A percentile compares a stretch with the other conserved stretches of the same genome.
Evolutionary conservation across 2,329 filamentous ascomycete genomes (phyloP).

Genomic region (Fusarium goolgardi): DNA sequence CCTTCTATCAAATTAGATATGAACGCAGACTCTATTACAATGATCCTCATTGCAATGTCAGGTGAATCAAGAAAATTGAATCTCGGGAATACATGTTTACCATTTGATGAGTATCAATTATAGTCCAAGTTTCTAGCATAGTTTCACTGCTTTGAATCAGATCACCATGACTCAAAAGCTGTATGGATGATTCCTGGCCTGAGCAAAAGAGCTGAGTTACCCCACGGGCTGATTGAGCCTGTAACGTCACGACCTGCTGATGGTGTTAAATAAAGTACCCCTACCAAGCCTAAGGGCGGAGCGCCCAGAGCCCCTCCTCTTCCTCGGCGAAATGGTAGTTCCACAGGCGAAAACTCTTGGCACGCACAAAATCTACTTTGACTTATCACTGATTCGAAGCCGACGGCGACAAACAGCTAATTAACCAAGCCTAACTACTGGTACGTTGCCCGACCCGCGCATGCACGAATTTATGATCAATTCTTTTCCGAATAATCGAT

Average conservation of each 20-base stretch:
- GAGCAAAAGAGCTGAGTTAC: conserved; percentile 18
- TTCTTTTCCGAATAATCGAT: conserved; percentile 29
- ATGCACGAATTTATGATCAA: conserved; percentile 31
- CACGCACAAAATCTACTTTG: conserved; percentile 59
- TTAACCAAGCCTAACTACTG: conserved; percentile 51
- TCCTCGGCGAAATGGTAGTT: conserved; percentile 54
- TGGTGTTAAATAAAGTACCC: neutral
- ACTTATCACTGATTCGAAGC: conserved; percentile 51
- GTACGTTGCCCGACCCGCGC: conserved; percentile 48
- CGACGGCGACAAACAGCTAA: conserved; percentile 54
- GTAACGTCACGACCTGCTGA: conserved; percentile 31
- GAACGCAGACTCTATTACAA: neutral
- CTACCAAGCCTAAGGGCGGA: conserved; percentile 25
- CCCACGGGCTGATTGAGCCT: conserved; percentile 36
- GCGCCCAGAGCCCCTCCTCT: conserved; percentile 36
- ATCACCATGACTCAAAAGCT: neutral
- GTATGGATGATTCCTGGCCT: neutral
- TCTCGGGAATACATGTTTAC: neutral
- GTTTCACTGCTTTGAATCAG: neutral
- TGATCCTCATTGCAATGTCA: neutral
- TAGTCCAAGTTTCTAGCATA: too few relatives aligned
- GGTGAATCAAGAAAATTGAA: neutral
- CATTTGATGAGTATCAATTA: neutral
- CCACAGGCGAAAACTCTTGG: conserved; percentile 58
- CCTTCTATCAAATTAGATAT: neutral